Evolutionary conservation across 371 early-diverging fungal genomes (phyloP).

Genomic region (Antonospora locustae): DNA sequence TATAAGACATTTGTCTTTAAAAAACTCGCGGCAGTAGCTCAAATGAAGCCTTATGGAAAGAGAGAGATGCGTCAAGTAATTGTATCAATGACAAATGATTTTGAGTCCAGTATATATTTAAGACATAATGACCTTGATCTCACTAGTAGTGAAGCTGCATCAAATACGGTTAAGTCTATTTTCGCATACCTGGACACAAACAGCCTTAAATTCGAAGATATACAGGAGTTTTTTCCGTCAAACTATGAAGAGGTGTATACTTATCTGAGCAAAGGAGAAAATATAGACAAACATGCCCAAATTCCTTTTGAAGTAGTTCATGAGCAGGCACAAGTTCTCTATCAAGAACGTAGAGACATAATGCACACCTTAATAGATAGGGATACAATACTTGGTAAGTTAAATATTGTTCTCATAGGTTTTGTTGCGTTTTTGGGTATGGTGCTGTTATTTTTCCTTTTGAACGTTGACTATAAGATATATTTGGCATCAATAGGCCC

Average conservation of each 20-base stretch:
- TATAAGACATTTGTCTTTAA: slow-evolving; percentile 51
- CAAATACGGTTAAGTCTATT: slow-evolving; percentile 38
- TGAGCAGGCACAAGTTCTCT: slow-evolving; percentile 15
- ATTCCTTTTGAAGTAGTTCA: slow-evolving; percentile 26
- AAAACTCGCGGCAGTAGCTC: slow-evolving; percentile 39
- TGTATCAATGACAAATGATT: slow-evolving; percentile 19
- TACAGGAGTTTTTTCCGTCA: slow-evolving; percentile 29
- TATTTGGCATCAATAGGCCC: slow-evolving; percentile 49
- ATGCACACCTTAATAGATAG: slow-evolving; percentile 47
- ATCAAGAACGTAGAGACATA: slow-evolving; percentile 44
- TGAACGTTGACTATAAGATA: slow-evolving; percentile 47
- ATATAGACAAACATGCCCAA: slow-evolving; percentile 5
- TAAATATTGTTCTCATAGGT: slow-evolving; percentile 42
- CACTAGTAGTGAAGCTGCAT: slow-evolving; percentile 30
- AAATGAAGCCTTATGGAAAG: slow-evolving; percentile 7
- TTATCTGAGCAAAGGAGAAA: slow-evolving; percentile 18
- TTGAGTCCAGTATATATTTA: slow-evolving; percentile 45
- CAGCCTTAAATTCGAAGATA: slow-evolving; percentile 14
- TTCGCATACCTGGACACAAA: slow-evolving; percentile 35
- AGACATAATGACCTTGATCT: slow-evolving; percentile 43
- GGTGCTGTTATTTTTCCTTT: slow-evolving; percentile 41
- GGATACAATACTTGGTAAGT: slow-evolving; percentile 48
- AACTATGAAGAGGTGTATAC: slow-evolving; percentile 25
- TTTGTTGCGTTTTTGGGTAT: slow-evolving; percentile 26
- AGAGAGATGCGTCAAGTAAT: slow-evolving; percentile 8